phyloP scores from a whole-genome alignment of 306 rosid species.

The Quercus aquifolioides region DNA sequence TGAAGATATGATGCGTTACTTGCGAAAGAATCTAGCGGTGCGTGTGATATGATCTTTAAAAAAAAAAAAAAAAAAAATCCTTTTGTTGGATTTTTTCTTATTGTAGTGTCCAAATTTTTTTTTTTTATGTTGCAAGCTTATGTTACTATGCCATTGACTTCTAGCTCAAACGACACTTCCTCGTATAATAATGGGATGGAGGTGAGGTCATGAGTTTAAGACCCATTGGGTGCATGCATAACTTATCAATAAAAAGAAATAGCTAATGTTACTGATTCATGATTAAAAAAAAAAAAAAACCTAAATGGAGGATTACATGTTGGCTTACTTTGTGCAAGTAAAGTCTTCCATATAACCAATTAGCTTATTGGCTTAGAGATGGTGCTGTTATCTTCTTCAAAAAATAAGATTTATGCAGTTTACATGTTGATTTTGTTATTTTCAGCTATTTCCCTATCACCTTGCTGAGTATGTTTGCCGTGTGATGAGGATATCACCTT shows the following conservation, averaged over 20 bases:
- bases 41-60: constrained; percentile 28
- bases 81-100: constrained; percentile 16
- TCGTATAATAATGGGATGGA: no score
- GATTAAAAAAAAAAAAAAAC: not conserved
- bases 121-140: not conserved
- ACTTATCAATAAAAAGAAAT: no score
- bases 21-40: constrained; percentile 85
- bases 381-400: constrained; percentile 3
- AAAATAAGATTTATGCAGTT: constrained; percentile 24
- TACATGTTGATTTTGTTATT: constrained; percentile 32
- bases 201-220: no score
- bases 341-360: not conserved
- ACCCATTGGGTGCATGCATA: no score
- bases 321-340: not conserved
- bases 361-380: not conserved
- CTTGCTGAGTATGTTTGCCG: constrained; percentile 89
- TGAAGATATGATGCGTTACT: constrained; percentile 85
- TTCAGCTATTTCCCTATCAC: constrained; percentile 96
- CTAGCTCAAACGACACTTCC: no score
- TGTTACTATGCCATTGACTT: not conserved
- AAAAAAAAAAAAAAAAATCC: not conserved
- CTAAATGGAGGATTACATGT: no score
- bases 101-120: constrained; percentile 1
- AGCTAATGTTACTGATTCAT: not conserved
- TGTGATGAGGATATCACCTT: constrained; percentile 87